Evolutionary conservation across 108 stramenopile genomes (phyloP), one percentile per base, ranked within the genome.

Genomic region (Skeletonema potamos): DNA sequence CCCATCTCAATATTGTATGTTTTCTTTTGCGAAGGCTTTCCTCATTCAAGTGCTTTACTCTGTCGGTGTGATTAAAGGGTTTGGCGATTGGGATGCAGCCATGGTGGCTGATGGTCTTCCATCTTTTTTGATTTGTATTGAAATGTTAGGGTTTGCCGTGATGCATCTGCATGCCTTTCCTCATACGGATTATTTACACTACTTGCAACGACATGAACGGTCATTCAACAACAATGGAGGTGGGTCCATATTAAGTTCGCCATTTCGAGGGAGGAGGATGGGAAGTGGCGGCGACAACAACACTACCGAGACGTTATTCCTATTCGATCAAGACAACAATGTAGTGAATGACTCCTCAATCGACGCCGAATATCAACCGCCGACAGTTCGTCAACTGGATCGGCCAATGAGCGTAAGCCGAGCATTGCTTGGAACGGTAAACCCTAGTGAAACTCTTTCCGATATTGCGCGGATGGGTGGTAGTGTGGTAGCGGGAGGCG

Each of bases 71-170:
- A 71, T 82, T 22, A 44, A 62, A 51, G 73, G 54, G 5, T 51
- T 76, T 33, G 81, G 76, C 3, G 76, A 62, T 29, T 77, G 81
- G 81, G 64, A 64, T 51, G 46, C 71, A 27, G 41, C 58, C 20
- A 66, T 66, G 36, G 70, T 72, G 27, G 75, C 61, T 24, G 73
- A 82, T 64, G 75, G 75, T 54, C 81, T 73, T 29, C 75, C 71
- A 77, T 83, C 84, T 58, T 68, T 48, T 41, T 57, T 84, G 18
- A 74, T 86, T 61, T 88, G 76, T 62, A 66, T 88, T 22, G 87
- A 86, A 64, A 86, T 86, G 83, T 73, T 87, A 11, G 39, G 76
- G 43, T 84, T 82, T 15, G 83, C 86, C 10, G 36, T 87, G 2
- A 70, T 79, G 22, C 84, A 84, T 48, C 70, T 66, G 28, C 78